Percentiles rank a stretch among this genome's conserved stretches.
Conservation (phyloP, 306 rosid genomes). For the Luffa aegyptiaca region DNA sequence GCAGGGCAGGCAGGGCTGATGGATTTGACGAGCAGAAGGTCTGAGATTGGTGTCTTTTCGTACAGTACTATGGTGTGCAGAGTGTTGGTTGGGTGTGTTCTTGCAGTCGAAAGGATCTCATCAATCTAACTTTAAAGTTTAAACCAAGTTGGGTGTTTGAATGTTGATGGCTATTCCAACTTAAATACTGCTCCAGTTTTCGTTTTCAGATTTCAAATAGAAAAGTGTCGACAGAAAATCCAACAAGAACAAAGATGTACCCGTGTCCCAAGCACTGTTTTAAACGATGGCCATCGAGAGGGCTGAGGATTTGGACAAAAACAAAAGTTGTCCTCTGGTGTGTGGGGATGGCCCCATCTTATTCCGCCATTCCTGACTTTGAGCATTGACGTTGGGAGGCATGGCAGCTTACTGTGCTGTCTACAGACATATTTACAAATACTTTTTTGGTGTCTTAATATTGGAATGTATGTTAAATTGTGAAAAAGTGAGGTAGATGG, state of each 20-base stretch:
- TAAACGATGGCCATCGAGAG: background rate
- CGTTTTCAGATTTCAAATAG: constrained; percentile 20
- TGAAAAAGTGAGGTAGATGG: too few species aligned
- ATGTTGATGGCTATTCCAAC: background rate
- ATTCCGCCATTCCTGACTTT: background rate
- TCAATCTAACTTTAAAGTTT: background rate
- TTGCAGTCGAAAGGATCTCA: background rate
- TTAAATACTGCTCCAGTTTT: constrained; percentile 21
- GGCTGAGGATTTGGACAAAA: background rate
- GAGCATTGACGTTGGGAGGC: background rate
- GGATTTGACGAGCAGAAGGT: background rate
- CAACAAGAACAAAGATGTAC: background rate
- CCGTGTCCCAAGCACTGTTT: background rate
- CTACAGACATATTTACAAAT: background rate
- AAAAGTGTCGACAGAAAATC: background rate
- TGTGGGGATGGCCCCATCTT: background rate
- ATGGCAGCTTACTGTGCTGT: background rate
- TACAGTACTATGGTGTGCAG: background rate
- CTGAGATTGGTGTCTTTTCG: constrained; percentile 14
- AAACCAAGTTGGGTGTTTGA: background rate
- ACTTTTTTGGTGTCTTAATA: background rate
- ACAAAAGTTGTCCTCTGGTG: background rate
- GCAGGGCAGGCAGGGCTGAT: background rate
- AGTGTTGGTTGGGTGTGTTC: background rate
- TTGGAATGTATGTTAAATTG: too few species aligned